Evolutionary conservation across 2,329 filamentous ascomycete genomes (phyloP).

Genomic region (Fusarium keratoplasticum): DNA sequence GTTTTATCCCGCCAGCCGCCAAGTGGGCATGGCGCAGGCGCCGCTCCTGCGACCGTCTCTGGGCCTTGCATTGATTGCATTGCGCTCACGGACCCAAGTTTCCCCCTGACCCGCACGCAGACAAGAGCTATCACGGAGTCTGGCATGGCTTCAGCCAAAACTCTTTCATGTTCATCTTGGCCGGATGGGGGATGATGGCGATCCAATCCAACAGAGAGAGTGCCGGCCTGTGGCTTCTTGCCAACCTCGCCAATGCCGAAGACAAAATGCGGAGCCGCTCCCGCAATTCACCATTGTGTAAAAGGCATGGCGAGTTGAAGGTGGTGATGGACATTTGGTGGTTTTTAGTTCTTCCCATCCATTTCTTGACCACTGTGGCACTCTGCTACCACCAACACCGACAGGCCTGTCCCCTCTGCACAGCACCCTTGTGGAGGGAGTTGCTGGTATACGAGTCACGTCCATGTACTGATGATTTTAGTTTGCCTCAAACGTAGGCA

Average conservation of each 20-base stretch:
- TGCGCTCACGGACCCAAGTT: background rate
- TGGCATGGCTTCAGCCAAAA: constrained; percentile 7
- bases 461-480: constrained; percentile 2
- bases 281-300: background rate
- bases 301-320: background rate
- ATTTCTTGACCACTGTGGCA: background rate
- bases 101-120: background rate
- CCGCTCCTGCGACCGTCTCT: constrained; percentile 19
- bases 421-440: background rate
- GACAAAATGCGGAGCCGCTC: background rate
- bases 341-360: background rate
- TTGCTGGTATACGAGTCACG: constrained; percentile 2
- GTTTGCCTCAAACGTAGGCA: background rate
- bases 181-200: background rate
- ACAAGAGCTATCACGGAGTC: background rate
- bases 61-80: constrained; percentile 5
- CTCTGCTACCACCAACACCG: background rate
- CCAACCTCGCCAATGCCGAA: background rate
- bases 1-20: constrained; percentile 33
- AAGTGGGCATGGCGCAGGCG: constrained; percentile 36
- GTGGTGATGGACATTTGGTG: background rate
- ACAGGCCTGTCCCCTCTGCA: background rate
- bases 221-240: background rate
- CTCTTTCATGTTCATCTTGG: background rate
- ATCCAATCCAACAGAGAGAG: background rate